These are phyloP conservation scores for Vaccinium darrowii DNA, from an alignment of 148 eudicot species.

Conservation along the genomic window DNA sequence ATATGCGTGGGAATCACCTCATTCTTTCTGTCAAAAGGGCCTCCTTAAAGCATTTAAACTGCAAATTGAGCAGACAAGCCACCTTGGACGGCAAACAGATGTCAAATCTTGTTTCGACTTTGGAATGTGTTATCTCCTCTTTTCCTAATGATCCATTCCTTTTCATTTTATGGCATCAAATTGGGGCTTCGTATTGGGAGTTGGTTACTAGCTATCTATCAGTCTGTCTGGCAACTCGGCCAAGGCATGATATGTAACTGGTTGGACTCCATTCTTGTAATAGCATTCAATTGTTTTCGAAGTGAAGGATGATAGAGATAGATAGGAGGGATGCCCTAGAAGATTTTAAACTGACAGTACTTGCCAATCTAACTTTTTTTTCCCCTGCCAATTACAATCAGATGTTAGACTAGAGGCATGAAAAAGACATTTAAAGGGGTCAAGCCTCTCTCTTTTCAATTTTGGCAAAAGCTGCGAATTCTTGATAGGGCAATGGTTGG, in stretches of 20 bases:
- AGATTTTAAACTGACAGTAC: not conserved
- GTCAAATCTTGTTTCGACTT: not conserved
- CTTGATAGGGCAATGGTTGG: not conserved
- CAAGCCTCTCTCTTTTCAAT: not conserved
- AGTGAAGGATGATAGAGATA: not conserved
- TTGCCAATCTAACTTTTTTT: not conserved
- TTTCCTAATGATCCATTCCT: not conserved
- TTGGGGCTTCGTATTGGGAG: not conserved
- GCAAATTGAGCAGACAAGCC: not conserved
- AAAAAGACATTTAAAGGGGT: not conserved
- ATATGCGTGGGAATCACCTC: not conserved
- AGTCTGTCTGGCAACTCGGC: not conserved
- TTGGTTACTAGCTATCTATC: not conserved
- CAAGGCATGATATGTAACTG: not conserved
- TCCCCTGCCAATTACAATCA: not conserved
- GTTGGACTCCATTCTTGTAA: not conserved
- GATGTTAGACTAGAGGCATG: not conserved
- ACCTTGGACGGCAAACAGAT: not conserved
- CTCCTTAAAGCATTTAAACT: not conserved
- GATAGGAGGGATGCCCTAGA: not conserved
- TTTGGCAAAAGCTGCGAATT: not conserved
- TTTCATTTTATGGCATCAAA: not conserved
- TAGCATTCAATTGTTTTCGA: not conserved
- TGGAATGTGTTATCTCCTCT: not conserved
- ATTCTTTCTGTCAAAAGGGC: constrained; percentile 7